Evolutionary conservation across 163 green algal genomes (phyloP), one percentile per base, ranked within the genome.

Genomic region (Trebouxiophyceae sp.): DNA sequence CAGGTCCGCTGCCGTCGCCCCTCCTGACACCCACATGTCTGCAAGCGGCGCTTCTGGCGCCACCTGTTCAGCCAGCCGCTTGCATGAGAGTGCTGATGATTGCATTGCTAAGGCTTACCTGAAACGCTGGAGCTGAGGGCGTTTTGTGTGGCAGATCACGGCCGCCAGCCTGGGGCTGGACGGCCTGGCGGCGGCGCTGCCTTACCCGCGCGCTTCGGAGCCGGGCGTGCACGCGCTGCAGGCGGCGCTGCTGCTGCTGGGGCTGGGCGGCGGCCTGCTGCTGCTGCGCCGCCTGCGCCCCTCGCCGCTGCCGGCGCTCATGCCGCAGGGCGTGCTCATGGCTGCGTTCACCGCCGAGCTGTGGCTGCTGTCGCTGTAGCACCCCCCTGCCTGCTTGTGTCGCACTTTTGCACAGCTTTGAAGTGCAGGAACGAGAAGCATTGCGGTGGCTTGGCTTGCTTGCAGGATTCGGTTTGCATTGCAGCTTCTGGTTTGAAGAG

Each of bases 301-400:
- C 0, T 56, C 50, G 23, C 74, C 75, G 4, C 86, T 77, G 79
- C 5, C 5, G 4, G 20, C 60, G 23, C 62, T 81, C 27, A 12
- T 50, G 56, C 75, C 77, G 1, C 80, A 88, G 56, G 31, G 47
- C 3, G 47, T 55, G 0, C 34, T 62, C n/a, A 84, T 87, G 8
- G 32, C 44, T 1, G 23, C 56, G 0, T 77, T 86, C 65, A 85
- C 73, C 5, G 79, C 74, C 2, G 79, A 89, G 72, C 60, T 87
- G 2, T 90, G 75, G 79, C 24, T 33, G 4, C 72, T 89, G 19
- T n/a, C n/a, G n/a, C n/a, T n/a, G n/a, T n/a, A n/a, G n/a, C n/a
- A n/a, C n/a, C n/a, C n/a, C n/a, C n/a, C n/a, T n/a, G n/a, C n/a
- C n/a, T n/a, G n/a, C n/a, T n/a, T n/a, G n/a, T n/a, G n/a, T n/a